Evolutionary conservation across 305 asterid species (phyloP).

Genomic region (Solanum chacoense): DNA sequence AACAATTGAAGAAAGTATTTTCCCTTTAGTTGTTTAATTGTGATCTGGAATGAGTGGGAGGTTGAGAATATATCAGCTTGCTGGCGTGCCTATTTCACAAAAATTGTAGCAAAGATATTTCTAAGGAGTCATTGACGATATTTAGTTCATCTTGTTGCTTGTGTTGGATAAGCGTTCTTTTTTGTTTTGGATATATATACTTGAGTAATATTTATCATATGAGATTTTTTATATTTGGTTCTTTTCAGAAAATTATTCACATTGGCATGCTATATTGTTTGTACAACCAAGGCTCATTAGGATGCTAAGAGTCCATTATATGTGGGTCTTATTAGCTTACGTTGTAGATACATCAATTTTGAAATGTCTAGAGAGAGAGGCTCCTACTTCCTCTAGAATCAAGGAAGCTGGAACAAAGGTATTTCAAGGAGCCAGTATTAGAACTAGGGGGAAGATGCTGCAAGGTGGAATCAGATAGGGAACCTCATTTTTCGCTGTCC

Average conservation of each 20-base stretch:
- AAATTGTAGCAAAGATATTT: background rate
- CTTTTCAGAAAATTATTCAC: background rate
- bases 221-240: background rate
- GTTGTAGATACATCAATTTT: background rate
- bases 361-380: background rate
- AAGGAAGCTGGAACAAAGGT: background rate
- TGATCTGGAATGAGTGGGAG: background rate
- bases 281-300: background rate
- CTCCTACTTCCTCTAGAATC: background rate
- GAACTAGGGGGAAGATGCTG: background rate
- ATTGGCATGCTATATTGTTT: background rate
- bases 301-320: background rate
- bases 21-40: background rate
- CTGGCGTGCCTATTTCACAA: background rate
- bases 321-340: background rate
- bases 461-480: background rate
- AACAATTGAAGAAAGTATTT: background rate
- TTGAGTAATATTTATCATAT: background rate
- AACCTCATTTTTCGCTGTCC: background rate
- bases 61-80: background rate
- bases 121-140: background rate
- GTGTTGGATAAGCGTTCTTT: background rate
- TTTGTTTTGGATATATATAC: background rate
- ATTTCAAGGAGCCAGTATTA: background rate
- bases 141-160: background rate